Percentiles rank a stretch among this genome's conserved stretches.
These are phyloP conservation scores for Lodderomyces metapsilosis DNA, from an alignment of 1,139 yeast species.

Conservation along the genomic window DNA sequence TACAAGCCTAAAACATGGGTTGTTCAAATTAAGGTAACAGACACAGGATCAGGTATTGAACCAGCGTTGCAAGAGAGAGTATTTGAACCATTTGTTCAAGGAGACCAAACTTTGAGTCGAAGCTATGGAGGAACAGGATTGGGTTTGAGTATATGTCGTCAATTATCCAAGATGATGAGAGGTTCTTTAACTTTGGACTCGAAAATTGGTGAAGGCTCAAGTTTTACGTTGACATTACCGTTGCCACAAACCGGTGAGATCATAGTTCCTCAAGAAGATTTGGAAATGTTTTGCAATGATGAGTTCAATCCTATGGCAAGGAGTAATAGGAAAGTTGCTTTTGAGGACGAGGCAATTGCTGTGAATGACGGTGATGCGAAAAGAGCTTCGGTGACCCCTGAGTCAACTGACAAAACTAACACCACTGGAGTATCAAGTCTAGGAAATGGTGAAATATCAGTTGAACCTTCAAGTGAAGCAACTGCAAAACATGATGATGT, in stretches of 20 bases:
- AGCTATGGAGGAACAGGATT: slow-evolving; percentile 95
- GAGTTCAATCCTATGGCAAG: slow-evolving; percentile 40
- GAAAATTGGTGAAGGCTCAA: slow-evolving; percentile 72
- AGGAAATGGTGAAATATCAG: no score
- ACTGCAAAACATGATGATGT: neutral
- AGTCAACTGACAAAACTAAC: no score
- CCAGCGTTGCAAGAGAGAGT: slow-evolving; percentile 76
- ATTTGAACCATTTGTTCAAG: slow-evolving; percentile 95
- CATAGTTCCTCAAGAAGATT: slow-evolving; percentile 35
- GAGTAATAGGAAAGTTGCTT: slow-evolving; percentile 38
- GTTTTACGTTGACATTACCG: slow-evolving; percentile 78
- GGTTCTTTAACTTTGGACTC: slow-evolving; percentile 76
- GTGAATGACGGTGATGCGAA: slow-evolving; percentile 7
- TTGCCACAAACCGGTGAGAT: slow-evolving; percentile 69
- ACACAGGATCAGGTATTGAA: slow-evolving; percentile 92
- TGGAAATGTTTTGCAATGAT: slow-evolving; percentile 44
- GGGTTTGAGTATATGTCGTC: slow-evolving; percentile 90
- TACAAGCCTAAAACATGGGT: slow-evolving; percentile 53
- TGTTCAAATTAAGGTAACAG: slow-evolving; percentile 73
- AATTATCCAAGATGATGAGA: slow-evolving; percentile 84
- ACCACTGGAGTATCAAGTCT: no score
- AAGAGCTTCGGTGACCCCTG: neutral
- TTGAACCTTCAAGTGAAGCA: neutral
- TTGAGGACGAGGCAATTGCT: slow-evolving; percentile 22
- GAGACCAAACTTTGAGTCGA: slow-evolving; percentile 89